Base-by-base conservation (phyloP, 2,329 filamentous ascomycete genomes). In the Aureobasidium sp. region DNA sequence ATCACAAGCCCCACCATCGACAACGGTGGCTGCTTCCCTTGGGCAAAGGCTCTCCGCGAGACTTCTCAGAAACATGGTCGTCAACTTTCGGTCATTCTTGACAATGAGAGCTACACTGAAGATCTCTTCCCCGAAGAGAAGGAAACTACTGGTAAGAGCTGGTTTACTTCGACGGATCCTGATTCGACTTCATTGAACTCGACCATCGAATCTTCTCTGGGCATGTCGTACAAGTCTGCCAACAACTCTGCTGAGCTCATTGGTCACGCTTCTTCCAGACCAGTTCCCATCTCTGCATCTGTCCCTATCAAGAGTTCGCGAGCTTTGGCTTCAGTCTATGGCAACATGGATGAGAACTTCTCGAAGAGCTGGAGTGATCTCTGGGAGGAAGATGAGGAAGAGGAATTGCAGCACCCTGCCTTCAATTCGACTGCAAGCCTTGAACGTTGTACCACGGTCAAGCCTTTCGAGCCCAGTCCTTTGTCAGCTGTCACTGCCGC, bases 321-420 rank as follows among this genome's bases (percentile, higher is more conserved):
- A 82, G 87, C 89, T 65, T 87, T 93, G 81, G 86, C 89, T 5
- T 84, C 88, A 71, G 84, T 93, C 56, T 93, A 96, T 72, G 90
- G 89, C 57, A 86, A 86, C 71, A 86, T 88, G 72, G 84, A 85
- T 65, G 88, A 93, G 50, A 80, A 83, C 52, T 90, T 95, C 52
- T 96, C 94, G 62, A 97, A 97, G 87, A 97, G 94, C 80, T 99
- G 94, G 94, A 96, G 92, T 71, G 94, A 99, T 74, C 86, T 97
- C 74, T 97, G 92, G 88, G 93, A 97, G 63, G 93, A 97, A 74
- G 93, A 97, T 60, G 92, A 94, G 70, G 71, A 88, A 65, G 84
- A 89, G 68, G 84, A 89, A 68, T 83, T 87, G 69, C 84, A 87
- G 71, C 66, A 66, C 34, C 56, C 65, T 29, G 69, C 70, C 24